Conservation (phyloP, 1,139 yeast genomes). For the Blastobotrys persicus region DNA sequence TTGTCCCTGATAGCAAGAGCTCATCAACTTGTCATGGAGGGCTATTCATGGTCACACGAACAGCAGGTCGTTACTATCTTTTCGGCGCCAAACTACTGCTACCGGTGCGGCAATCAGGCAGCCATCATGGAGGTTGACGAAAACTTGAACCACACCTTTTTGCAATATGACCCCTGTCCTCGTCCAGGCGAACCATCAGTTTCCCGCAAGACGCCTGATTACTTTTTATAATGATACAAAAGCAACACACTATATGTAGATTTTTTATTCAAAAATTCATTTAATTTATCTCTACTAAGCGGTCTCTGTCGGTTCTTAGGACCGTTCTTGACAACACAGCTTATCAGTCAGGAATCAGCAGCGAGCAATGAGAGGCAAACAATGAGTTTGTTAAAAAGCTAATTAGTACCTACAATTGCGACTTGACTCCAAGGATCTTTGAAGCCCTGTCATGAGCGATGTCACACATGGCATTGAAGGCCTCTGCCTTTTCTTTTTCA, state of each 20-base stretch:
- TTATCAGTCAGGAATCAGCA: too few relatives aligned
- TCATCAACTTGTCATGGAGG: slow-evolving; percentile 98
- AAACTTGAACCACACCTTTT: slow-evolving; percentile 54
- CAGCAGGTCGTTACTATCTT: slow-evolving; percentile 89
- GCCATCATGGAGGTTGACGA: slow-evolving; percentile 98
- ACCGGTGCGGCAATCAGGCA: slow-evolving; percentile 97
- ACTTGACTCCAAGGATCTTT: slow-evolving; percentile 21
- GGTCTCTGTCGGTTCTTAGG: too few relatives aligned
- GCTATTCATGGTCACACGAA: slow-evolving; percentile 61
- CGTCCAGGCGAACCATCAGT: slow-evolving; percentile 98
- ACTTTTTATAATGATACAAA: slow-evolving; percentile 56
- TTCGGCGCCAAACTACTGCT: slow-evolving; percentile 96
- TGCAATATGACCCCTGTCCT: slow-evolving; percentile 92
- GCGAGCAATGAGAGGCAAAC: too few relatives aligned
- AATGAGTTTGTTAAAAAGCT: too few relatives aligned
- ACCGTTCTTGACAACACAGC: too few relatives aligned
- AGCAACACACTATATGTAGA: slow-evolving; percentile 6
- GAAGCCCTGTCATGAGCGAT: slow-evolving; percentile 74
- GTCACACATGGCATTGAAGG: slow-evolving; percentile 85
- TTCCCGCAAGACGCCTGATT: slow-evolving; percentile 96
- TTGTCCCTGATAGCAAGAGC: slow-evolving; percentile 91
- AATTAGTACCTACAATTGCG: slow-evolving; percentile 11
- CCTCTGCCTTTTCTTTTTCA: slow-evolving; percentile 55
- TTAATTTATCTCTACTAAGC: neutral
- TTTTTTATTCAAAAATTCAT: neutral